Evolutionary conservation across 106 monocot genomes (phyloP), one percentile per base, ranked within the genome.

Genomic region (Alisma plantagoaquatica): DNA sequence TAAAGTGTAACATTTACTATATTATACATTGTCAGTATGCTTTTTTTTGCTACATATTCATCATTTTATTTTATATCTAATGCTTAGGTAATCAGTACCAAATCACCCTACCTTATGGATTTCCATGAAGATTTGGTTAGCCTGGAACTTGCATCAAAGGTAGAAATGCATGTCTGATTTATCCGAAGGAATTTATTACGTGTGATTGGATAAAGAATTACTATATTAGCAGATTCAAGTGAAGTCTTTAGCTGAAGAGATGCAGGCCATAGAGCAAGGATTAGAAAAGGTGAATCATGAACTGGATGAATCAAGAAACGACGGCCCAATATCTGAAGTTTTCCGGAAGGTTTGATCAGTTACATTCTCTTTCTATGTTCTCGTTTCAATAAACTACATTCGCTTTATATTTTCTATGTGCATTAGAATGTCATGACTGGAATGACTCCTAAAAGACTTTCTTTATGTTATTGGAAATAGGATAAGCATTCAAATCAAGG

Each of bases 121-220:
- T 96, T 96, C 53, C 63, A 96, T 49, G 70, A 59, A 59, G 78
- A 77, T 69, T 75, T 89, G 46, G 49, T 31, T 53, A 89, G 70
- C 58, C 64, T 96, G 57, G 89, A 85, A 67, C 51, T 75, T 75
- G 78, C 96, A 76, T 81, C 88, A 41, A 96, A 89, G 84, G 96
- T 96, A n/a, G n/a, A n/a, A n/a, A n/a, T n/a, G n/a, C n/a, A n/a
- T n/a, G n/a, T n/a, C n/a, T n/a, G n/a, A n/a, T n/a, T n/a, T n/a
- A n/a, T n/a, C n/a, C n/a, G n/a, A n/a, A n/a, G n/a, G n/a, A n/a
- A n/a, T n/a, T n/a, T n/a, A n/a, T n/a, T n/a, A n/a, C n/a, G n/a
- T n/a, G n/a, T n/a, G n/a, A n/a, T n/a, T n/a, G n/a, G n/a, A n/a
- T n/a, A n/a, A 20, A 10, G 22, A 31, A 11, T 21, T 57, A 24